Conservation (phyloP, 2,329 filamentous ascomycete species). For the Verticillium zaregamsianum region DNA sequence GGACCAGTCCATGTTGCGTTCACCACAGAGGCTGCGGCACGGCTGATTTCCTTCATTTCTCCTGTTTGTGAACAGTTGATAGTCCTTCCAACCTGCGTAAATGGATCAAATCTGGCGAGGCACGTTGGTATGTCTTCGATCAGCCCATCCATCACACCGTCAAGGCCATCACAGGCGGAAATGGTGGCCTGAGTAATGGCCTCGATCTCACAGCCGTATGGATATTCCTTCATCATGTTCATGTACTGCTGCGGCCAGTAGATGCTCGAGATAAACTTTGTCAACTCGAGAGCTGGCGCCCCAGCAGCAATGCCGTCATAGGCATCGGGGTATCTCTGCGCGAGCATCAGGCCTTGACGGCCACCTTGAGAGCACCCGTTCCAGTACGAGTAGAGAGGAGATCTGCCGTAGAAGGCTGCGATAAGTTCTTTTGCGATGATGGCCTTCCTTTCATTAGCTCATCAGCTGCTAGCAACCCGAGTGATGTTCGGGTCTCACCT, state of each 20-base stretch:
- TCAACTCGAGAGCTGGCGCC: conserved; percentile 4
- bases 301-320: conserved; percentile 37
- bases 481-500: not conserved
- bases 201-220: conserved; percentile 27
- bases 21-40: not conserved
- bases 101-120: conserved; percentile 16
- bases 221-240: conserved; percentile 16
- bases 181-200: conserved; percentile 29
- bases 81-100: conserved; percentile 9
- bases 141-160: conserved; percentile 19
- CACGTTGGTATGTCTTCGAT: conserved; percentile 3
- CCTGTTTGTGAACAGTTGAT: conserved; percentile 9
- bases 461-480: too few relatives aligned
- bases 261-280: too few relatives aligned
- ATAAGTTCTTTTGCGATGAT: conserved; percentile 18
- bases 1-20: not conserved
- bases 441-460: conserved; percentile 20
- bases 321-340: conserved; percentile 42
- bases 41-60: too few relatives aligned
- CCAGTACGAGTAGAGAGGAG: conserved; percentile 38
- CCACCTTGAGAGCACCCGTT: conserved; percentile 48
- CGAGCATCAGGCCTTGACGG: conserved; percentile 42
- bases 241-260: not conserved
- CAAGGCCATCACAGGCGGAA: conserved; percentile 19
- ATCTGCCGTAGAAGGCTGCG: conserved; percentile 31